Evolutionary conservation across 768 basidiomycete genomes (phyloP), one percentile per base, ranked within the genome.

Genomic region (Pleurotus citrinopileatus): DNA sequence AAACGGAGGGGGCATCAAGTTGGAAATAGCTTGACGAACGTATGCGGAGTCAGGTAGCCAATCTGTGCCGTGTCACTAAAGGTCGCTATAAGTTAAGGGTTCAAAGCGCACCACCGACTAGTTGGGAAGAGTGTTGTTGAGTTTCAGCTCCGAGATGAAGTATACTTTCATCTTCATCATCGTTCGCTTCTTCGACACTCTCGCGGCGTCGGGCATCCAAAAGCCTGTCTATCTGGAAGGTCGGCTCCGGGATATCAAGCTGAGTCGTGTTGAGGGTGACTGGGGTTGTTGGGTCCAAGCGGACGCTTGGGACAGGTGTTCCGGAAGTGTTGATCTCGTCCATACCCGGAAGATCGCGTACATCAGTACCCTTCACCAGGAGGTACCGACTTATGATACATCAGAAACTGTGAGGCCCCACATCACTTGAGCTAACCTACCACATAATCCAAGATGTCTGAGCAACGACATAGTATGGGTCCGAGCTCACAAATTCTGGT

Each of bases 361-460:
- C 55, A 23, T 54, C 29, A 12, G 52, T 54, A 8, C 72, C 70
- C 66, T 71, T 75, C 27, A 89, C 79, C 38, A 88, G 70, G 1
- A 88, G 72, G 65, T 86, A 89, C 6, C 85, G 84, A 58, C 82
- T 85, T 48, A 3, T 53, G 6, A 38, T 20, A 45, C 25, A 56
- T 46, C 27, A 46, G 26, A 59, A 38, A 13, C 10, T 4, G 26
- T 25, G 19, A 46, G 34, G 25, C 37, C 23, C 32, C 32, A 2
- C 10, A n/a, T 9, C 10, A 17, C 15, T 22, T 27, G 23, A 40
- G 32, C 40, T 20, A 22, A 61, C 80, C 40, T 59, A 83, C 84
- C 84, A 86, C 63, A 86, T 74, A 50, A 88, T 85, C 86, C 87
- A 89, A 37, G 82, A 75, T 1, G 84, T 84, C 52, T 87, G 70